Evolutionary conservation across 2,329 filamentous ascomycete species (phyloP), one percentile per base, ranked within the genome.

Genomic region (Penicillium capsulatum): DNA sequence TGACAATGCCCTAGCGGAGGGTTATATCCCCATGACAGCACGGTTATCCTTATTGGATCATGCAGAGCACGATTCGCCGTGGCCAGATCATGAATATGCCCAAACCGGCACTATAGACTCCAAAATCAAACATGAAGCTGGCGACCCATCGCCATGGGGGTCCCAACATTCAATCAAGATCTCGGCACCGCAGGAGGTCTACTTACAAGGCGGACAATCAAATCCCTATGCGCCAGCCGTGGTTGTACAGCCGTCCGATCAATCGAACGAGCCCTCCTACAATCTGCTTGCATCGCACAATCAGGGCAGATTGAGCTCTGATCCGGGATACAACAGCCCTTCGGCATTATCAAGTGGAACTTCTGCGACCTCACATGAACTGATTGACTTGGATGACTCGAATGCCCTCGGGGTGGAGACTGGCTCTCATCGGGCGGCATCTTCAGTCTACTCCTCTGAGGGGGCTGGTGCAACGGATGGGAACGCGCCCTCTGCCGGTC

Each of bases 11-110:
- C 28, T 15, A 64, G 60, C 54, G 13, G 60, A 62, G 24, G 63
- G 63, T n/a, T 63, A 62, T 36, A 66, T 66, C 29, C 61, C 63
- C 1, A 66, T 66, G 63, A 64, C 63, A 26, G 63, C 63, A 4
- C 58, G 62, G 3, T 41, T 66, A 35, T 66, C 63, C 14, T 50
- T 66, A 19, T 45, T 65, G n/a, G 63, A 66, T 22, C 40, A 53
- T 15, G 42, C 51, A 3, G 52, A 48, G 8, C 33, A 53, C 9
- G 51, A 59, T 27, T 53, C 54, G 6, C 54, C 59, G 3, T 64
- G 60, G 61, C 42, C 46, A 11, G 51, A 58, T 15, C 38, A 42
- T 9, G 40, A 52, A 8, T 34, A n/a, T 22, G 20, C 45, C 36
- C 34, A 38, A 14, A 31, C 40, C 10, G 22, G 43, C 10, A 8